phyloP scores from a whole-genome alignment of 2,329 filamentous ascomycete species.

The Apiospora marii region DNA sequence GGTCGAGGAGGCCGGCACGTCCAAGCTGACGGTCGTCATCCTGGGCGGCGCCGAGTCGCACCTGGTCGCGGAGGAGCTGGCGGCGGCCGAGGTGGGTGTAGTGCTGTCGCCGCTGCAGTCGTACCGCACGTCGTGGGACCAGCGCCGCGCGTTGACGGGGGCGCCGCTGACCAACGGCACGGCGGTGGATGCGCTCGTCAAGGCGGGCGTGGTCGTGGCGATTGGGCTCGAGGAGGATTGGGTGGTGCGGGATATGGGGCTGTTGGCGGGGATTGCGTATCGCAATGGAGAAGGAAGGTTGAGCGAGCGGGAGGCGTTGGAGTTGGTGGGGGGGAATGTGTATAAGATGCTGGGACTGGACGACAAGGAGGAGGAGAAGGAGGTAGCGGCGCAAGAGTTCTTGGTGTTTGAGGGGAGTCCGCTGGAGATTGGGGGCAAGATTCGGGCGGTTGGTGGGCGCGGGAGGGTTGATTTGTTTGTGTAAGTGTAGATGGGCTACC shows the following conservation, averaged over 20 bases:
- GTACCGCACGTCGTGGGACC: constrained; percentile 64
- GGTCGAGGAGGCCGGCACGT: constrained; percentile 52
- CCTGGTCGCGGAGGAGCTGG: constrained; percentile 65
- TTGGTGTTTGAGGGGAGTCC: constrained; percentile 70
- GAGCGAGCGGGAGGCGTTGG: constrained; percentile 61
- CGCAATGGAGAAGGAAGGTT: constrained; percentile 64
- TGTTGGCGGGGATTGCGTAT: constrained; percentile 67
- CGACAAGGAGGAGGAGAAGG: constrained; percentile 36
- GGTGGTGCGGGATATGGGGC: constrained; percentile 65
- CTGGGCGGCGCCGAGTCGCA: constrained; percentile 70
- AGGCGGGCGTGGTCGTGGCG: constrained; percentile 65
- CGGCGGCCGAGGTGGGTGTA: constrained; percentile 63
- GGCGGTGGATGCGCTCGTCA: constrained; percentile 62
- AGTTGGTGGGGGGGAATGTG: constrained; percentile 64
- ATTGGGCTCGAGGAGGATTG: constrained; percentile 69
- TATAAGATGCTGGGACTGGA: constrained; percentile 62
- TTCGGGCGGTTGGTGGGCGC: constrained; percentile 58
- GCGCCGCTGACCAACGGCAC: constrained; percentile 73
- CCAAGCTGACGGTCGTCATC: constrained; percentile 60
- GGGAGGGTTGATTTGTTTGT: constrained; percentile 20
- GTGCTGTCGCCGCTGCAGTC: constrained; percentile 67
- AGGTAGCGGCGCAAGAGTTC: constrained; percentile 55
- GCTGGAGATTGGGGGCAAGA: constrained; percentile 63
- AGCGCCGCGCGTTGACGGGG: constrained; percentile 67
- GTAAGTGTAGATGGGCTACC: neutral